Evolutionary conservation across 306 rosid species (phyloP), one percentile per base, ranked within the genome.

Genomic region (Medicago lupulina): DNA sequence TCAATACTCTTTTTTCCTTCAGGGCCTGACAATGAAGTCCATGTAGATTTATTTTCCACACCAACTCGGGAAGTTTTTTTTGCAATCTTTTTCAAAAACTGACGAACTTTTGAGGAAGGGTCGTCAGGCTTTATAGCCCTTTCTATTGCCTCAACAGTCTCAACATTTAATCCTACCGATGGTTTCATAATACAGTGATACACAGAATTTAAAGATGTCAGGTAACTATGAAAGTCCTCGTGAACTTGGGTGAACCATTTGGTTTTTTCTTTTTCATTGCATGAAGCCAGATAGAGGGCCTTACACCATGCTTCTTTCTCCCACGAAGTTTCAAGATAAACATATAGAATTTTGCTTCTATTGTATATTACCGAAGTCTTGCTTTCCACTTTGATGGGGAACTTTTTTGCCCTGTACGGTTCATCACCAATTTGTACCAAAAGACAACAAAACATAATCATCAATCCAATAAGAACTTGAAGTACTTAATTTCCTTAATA

Each of bases 301-400:
- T 88, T 95, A 88, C 97, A 95, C 99, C 99, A 95, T 46, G 97
- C 87, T 88, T 95, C 99, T 83, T 95, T 95, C 79, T 90, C 97
- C 96, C 93, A 92, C 31, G 99, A 90, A 81, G 99, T 89, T 75
- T 92, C 97, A 59, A 95, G 91, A 83, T 83, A 95, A 54, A 95
- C 44, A 84, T 86, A 90, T n/a, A 92, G 21, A 31, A 77, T 83
- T 80, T 86, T 92, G 81, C 85, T 85, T 71, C 89, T 92, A 36
- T 83, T 80, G 83, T 86, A 86, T 71, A 94, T 79, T 18, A 40
- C 72, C 69, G 97, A 73, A 31, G 81, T 74, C 83, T 81, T 87
- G 86, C 78, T 89, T 84, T 95, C 97, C 86, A 95, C 82, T 86
- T 90, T 95, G 79, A 95, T 78, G 81, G 99, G 99, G 57, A 86